Percentiles rank a stretch among this genome's conserved stretches.
Conservation (phyloP, 73 alveolate species). For the Chromera velia region DNA sequence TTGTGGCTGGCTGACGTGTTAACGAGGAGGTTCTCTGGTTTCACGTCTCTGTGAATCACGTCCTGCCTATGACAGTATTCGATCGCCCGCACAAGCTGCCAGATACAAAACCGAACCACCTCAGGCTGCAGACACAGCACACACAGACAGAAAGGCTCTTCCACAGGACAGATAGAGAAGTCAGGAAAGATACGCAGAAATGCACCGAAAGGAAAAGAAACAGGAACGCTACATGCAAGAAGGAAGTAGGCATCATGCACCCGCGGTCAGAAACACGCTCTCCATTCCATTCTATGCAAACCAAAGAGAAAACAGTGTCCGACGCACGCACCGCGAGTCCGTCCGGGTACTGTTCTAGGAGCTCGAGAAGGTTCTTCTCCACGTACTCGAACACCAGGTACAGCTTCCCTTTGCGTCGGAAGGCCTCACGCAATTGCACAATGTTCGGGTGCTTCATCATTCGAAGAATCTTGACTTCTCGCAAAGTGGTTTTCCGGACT, state of each 20-base stretch:
- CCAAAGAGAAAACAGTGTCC: too few species aligned
- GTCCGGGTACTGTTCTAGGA: slow-evolving; percentile 56
- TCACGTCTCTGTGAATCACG: slow-evolving; percentile 73
- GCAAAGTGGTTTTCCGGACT: slow-evolving; percentile 76
- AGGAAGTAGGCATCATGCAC: too few species aligned
- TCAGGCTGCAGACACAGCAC: slow-evolving; percentile 45
- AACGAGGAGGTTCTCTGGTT: slow-evolving; percentile 67
- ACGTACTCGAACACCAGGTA: slow-evolving; percentile 62
- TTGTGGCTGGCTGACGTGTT: background rate
- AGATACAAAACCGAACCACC: slow-evolving; percentile 55
- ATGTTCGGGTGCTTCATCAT: slow-evolving; percentile 70
- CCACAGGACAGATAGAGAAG: too few species aligned
- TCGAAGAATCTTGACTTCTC: slow-evolving; percentile 79
- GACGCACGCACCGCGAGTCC: slow-evolving; percentile 63
- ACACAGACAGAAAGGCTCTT: too few species aligned
- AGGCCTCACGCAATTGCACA: slow-evolving; percentile 83
- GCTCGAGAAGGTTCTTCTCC: slow-evolving; percentile 59
- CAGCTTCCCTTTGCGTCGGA: slow-evolving; percentile 64
- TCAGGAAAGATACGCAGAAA: too few species aligned
- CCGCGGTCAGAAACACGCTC: too few species aligned
- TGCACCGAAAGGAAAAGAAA: too few species aligned
- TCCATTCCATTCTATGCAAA: too few species aligned
- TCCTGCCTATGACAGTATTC: slow-evolving; percentile 60
- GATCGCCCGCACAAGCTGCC: slow-evolving; percentile 61
- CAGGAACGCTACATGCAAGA: too few species aligned